A percentile compares a stretch with the other conserved stretches of the same genome.
phyloP scores from a whole-genome alignment of 768 basidiomycete species.

The Candolleomyces eurysporus region DNA sequence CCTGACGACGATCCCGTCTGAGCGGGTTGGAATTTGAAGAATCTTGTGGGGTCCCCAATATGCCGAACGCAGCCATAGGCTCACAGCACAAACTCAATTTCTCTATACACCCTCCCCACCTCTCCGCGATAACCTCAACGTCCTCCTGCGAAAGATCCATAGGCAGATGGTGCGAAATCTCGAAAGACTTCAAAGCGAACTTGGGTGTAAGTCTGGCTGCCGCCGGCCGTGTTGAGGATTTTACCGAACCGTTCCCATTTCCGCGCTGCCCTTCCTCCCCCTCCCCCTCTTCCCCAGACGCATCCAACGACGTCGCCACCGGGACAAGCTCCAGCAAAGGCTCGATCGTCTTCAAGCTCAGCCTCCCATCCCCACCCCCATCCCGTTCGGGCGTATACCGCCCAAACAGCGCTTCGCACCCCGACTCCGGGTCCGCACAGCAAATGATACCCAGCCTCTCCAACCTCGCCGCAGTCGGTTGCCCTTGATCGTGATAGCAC shows the following conservation, averaged over 20 bases:
- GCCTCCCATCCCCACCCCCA: too few species aligned
- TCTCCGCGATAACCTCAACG: constrained; percentile 38
- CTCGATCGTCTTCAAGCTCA: neutral
- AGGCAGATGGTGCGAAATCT: constrained; percentile 29
- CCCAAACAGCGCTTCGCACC: neutral
- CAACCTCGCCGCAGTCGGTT: neutral
- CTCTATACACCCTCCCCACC: constrained; percentile 39
- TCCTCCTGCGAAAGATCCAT: constrained; percentile 35
- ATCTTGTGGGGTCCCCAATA: neutral
- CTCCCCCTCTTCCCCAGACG: too few species aligned
- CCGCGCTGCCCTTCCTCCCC: too few species aligned
- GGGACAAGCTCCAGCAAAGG: constrained; percentile 6
- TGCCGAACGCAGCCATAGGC: constrained; percentile 18
- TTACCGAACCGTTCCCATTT: constrained; percentile 16
- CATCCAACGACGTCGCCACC: neutral
- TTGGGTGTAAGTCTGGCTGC: constrained; percentile 16
- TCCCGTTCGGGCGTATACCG: neutral
- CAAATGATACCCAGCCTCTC: neutral
- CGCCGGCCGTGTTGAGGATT: too few species aligned
- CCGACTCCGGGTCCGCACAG: neutral
- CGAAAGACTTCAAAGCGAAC: constrained; percentile 21
- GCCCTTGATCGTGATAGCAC: neutral
- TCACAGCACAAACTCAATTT: constrained; percentile 40
- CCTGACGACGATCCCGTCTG: constrained; percentile 7
- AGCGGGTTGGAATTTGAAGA: neutral